Evolutionary conservation across 164 flowering plant genomes (phyloP).

Genomic region (Houttuynia cordata): DNA sequence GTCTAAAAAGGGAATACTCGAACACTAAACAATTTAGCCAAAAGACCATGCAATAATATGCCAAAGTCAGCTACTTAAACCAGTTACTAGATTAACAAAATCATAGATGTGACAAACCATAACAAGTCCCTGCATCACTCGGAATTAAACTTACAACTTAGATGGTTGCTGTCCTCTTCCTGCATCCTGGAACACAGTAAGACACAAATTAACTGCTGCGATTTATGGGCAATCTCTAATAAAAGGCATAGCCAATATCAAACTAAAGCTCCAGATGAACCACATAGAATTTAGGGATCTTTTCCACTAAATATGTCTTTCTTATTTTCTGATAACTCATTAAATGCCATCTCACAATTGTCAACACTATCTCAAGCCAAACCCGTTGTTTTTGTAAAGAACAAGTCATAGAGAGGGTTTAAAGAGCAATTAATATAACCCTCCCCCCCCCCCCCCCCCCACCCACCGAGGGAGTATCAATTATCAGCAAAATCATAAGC

Average conservation of each 20-base stretch:
- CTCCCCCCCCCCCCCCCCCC: too few species aligned
- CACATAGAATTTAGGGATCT: too few species aligned
- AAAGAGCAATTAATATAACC: too few species aligned
- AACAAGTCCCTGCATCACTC: neutral
- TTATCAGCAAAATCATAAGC: neutral
- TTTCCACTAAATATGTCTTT: too few species aligned
- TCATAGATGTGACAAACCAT: neutral
- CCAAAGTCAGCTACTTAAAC: too few species aligned
- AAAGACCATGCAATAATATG: neutral
- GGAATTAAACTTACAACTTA: neutral
- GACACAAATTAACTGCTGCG: neutral
- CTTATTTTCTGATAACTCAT: too few species aligned
- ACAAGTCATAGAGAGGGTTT: too few species aligned
- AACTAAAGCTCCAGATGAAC: too few species aligned
- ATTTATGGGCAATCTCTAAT: neutral
- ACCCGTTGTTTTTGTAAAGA: too few species aligned
- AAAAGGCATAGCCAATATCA: neutral
- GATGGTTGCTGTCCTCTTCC: constrained; percentile 6
- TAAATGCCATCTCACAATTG: too few species aligned
- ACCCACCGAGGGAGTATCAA: neutral
- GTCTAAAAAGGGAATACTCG: neutral
- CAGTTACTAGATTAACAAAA: too few species aligned
- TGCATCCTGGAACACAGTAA: constrained; percentile 2
- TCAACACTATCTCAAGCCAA: too few species aligned
- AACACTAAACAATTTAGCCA: neutral